Percentiles rank a stretch among this genome's conserved stretches.
These are phyloP conservation scores for Rehmannia glutinosa DNA, from an alignment of 257 asterid species.

Conservation along the genomic window DNA sequence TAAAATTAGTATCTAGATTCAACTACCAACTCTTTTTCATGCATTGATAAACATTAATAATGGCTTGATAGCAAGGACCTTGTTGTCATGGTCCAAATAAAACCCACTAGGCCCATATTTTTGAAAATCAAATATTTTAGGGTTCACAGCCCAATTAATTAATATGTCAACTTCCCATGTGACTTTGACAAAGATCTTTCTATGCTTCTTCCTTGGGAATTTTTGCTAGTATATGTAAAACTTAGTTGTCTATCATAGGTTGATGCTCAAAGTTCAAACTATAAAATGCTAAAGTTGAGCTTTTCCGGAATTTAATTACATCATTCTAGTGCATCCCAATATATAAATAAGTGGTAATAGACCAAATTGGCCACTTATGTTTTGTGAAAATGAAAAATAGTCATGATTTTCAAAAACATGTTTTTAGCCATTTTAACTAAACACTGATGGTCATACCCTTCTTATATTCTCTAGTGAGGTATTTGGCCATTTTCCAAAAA, in stretches of 20 bases:
- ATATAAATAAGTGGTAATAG: too few relatives aligned
- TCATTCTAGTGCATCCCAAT: too few relatives aligned
- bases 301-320: too few relatives aligned
- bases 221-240: neutral
- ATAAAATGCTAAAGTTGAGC: too few relatives aligned
- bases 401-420: too few relatives aligned
- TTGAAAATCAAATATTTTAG: neutral
- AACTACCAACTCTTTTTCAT: constrained; percentile 20
- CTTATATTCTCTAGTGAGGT: too few relatives aligned
- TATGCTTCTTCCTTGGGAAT: neutral
- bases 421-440: too few relatives aligned
- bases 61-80: neutral
- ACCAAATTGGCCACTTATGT: too few relatives aligned
- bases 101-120: constrained; percentile 11
- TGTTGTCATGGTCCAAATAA: constrained; percentile 17
- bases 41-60: constrained; percentile 13
- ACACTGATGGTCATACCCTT: too few relatives aligned
- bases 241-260: neutral
- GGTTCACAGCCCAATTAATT: neutral
- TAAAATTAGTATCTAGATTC: neutral
- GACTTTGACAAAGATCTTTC: constrained; percentile 16
- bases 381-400: too few relatives aligned
- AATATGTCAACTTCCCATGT: constrained; percentile 13
- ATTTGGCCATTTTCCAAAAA: too few relatives aligned
- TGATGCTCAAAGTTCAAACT: too few relatives aligned